phyloP scores from a whole-genome alignment of 2,329 filamentous ascomycete genomes.

The Cercospora beticola region DNA sequence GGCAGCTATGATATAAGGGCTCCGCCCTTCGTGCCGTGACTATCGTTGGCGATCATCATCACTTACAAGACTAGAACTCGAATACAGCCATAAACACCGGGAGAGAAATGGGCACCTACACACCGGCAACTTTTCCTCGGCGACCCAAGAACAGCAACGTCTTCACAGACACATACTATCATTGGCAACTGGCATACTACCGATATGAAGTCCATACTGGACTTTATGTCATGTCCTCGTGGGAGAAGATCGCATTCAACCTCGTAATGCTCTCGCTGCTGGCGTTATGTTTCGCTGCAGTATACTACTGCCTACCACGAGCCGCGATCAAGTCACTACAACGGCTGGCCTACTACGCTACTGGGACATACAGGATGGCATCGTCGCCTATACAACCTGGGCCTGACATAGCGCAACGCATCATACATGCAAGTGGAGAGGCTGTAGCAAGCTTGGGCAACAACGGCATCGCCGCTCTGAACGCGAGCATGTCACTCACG shows the following conservation, averaged over 20 bases:
- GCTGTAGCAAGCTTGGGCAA: conserved; percentile 17
- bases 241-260: conserved; percentile 35
- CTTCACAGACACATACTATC: conserved; percentile 26
- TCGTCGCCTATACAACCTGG: conserved; percentile 2
- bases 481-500: conserved; percentile 11
- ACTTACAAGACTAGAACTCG: not conserved
- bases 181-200: conserved; percentile 30
- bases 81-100: not conserved
- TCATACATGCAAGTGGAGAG: conserved; percentile 20
- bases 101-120: conserved; percentile 30
- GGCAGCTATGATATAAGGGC: not conserved
- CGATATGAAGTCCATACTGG: conserved; percentile 33
- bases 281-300: conserved; percentile 21
- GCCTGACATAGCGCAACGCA: conserved; percentile 13
- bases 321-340: conserved; percentile 18
- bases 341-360: conserved; percentile 26
- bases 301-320: conserved; percentile 29
- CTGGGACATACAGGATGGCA: conserved; percentile 17
- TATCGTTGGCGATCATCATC: not conserved
- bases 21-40: not conserved
- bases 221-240: conserved; percentile 33
- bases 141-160: conserved; percentile 25
- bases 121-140: conserved; percentile 27
- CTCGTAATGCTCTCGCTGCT: conserved; percentile 25
- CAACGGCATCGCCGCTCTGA: conserved; percentile 8